Conservation (phyloP, 2,329 filamentous ascomycete species). For the Xylaria sp. region DNA sequence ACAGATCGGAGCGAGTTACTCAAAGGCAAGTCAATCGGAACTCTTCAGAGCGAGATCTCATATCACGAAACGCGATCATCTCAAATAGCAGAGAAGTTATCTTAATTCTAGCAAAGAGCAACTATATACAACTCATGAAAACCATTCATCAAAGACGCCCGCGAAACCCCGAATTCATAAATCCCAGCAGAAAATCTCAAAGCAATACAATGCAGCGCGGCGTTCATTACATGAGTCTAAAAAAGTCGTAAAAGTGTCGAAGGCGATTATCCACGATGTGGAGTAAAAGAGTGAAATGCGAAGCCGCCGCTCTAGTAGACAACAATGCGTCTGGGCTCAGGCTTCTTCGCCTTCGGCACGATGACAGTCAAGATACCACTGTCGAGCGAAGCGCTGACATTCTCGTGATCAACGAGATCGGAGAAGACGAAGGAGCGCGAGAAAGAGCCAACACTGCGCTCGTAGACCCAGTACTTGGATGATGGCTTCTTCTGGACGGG, state of each 20-base stretch:
- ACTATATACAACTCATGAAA: too few species aligned
- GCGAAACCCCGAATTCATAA: too few species aligned
- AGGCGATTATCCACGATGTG: neutral
- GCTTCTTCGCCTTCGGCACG: slow-evolving; percentile 59
- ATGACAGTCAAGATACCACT: slow-evolving; percentile 60
- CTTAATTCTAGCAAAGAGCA: too few species aligned
- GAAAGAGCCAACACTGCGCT: slow-evolving; percentile 63
- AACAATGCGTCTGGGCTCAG: slow-evolving; percentile 49
- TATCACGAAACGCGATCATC: too few species aligned
- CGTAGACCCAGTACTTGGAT: slow-evolving; percentile 64
- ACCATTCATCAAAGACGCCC: too few species aligned
- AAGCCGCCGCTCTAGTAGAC: slow-evolving; percentile 39
- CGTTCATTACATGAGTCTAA: neutral
- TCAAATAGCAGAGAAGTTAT: too few species aligned
- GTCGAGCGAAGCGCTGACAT: slow-evolving; percentile 56
- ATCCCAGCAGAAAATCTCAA: too few species aligned
- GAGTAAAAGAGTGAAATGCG: neutral
- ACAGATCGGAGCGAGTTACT: too few species aligned
- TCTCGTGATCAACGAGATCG: slow-evolving; percentile 55
- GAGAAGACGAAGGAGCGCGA: slow-evolving; percentile 65
- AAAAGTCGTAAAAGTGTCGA: neutral
- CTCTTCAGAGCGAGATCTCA: too few species aligned
- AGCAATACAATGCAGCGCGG: too few species aligned
- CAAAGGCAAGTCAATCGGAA: too few species aligned
- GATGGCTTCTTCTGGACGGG: slow-evolving; percentile 28